phyloP scores from a whole-genome alignment of 2,329 filamentous ascomycete species.

The Pseudocercospora macadamiae region DNA sequence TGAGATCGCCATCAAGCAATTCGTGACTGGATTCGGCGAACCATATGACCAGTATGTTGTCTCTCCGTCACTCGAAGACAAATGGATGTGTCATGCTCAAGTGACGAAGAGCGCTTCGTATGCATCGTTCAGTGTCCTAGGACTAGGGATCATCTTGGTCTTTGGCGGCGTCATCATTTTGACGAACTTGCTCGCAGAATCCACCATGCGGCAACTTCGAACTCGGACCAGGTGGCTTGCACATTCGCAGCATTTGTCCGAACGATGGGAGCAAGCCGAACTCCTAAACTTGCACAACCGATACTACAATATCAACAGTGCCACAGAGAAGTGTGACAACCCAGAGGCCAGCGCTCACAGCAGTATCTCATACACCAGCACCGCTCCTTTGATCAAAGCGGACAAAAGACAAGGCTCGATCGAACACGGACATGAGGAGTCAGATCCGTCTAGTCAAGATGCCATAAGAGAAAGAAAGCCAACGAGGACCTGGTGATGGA shows the following conservation, averaged over 20 bases:
- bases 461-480: too few species aligned
- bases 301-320: neutral
- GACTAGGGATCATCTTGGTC: slow-evolving; percentile 1
- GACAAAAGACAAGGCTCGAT: too few species aligned
- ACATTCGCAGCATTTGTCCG: neutral
- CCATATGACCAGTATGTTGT: slow-evolving; percentile 1
- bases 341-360: too few species aligned
- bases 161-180: neutral
- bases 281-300: neutral
- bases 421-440: too few species aligned
- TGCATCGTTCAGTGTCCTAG: slow-evolving; percentile 6
- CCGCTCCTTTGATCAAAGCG: too few species aligned
- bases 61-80: neutral
- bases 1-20: neutral
- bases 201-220: neutral
- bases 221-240: neutral
- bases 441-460: too few species aligned
- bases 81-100: slow-evolving; percentile 6
- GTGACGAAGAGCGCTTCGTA: slow-evolving; percentile 3
- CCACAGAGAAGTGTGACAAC: neutral
- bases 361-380: too few species aligned
- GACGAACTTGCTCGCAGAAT: neutral
- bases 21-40: neutral
- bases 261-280: neutral
- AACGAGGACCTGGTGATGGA: too few species aligned